A percentile compares a stretch with the other conserved stretches of the same genome.
Conservation (phyloP, 1,284 basidiomycete genomes). For the Tilletia setariae region DNA sequence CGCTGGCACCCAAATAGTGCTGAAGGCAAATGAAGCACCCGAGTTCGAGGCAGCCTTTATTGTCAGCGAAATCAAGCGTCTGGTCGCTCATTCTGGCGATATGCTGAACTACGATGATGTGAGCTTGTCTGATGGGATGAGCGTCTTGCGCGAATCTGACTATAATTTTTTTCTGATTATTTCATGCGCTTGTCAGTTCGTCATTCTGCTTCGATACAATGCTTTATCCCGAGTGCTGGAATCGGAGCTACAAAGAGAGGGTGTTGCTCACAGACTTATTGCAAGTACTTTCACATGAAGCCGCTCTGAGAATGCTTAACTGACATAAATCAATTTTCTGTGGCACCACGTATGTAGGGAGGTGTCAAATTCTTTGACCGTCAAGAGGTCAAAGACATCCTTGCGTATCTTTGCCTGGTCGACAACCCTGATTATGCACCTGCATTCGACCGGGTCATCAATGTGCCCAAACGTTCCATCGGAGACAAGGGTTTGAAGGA, state of each 20-base stretch:
- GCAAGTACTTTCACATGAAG: not conserved
- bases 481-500: conserved; percentile 77
- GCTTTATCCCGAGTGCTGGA: conserved; percentile 77
- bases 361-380: conserved; percentile 86
- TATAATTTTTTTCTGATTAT: not conserved
- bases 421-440: conserved; percentile 72
- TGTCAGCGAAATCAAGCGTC: conserved; percentile 73
- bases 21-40: conserved; percentile 28
- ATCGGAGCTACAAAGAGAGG: conserved; percentile 70
- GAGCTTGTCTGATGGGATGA: conserved; percentile 54
- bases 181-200: conserved; percentile 27
- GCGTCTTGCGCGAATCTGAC: not conserved
- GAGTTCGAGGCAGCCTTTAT: conserved; percentile 57
- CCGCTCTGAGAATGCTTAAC: not conserved
- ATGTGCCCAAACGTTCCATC: conserved; percentile 70
- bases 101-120: conserved; percentile 73
- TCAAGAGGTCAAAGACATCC: conserved; percentile 70
- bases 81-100: conserved; percentile 71
- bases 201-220: conserved; percentile 70
- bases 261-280: conserved; percentile 73
- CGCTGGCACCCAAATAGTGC: conserved; percentile 59
- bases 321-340: not conserved
- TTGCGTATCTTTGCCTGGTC: conserved; percentile 70
- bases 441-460: conserved; percentile 74
- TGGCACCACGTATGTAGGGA: conserved; percentile 55